Conservation (phyloP, 2,329 filamentous ascomycete genomes). For the Fragosphaeria purpurea region DNA sequence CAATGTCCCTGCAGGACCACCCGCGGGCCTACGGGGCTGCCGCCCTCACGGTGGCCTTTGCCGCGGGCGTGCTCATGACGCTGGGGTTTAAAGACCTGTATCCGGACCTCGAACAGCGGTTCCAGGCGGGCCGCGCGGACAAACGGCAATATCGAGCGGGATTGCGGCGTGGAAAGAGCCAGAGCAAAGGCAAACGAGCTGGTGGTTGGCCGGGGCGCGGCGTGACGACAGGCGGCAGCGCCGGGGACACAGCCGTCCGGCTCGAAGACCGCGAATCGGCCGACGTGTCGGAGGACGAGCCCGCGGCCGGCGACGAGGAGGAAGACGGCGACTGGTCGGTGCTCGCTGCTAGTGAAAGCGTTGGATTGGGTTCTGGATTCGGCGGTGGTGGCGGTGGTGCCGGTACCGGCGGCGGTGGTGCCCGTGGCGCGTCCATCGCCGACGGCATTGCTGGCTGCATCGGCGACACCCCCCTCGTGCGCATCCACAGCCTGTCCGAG, state of each 20-base stretch:
- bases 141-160: slow-evolving; percentile 6
- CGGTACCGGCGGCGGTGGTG: neutral
- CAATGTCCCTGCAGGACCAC: slow-evolving; percentile 52
- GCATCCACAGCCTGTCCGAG: slow-evolving; percentile 73
- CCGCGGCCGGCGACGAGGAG: slow-evolving; percentile 19
- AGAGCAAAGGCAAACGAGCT: neutral
- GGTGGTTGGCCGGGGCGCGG: slow-evolving; percentile 1
- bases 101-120: slow-evolving; percentile 59
- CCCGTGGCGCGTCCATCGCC: slow-evolving; percentile 30
- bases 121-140: slow-evolving; percentile 27
- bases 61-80: slow-evolving; percentile 66
- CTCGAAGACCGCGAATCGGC: slow-evolving; percentile 31
- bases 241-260: slow-evolving; percentile 12
- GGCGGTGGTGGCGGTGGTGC: slow-evolving; percentile 9
- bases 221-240: slow-evolving; percentile 9
- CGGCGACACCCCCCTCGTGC: slow-evolving; percentile 82
- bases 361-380: no score
- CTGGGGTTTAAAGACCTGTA: slow-evolving; percentile 73
- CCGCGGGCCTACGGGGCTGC: slow-evolving; percentile 53
- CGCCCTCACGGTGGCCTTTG: slow-evolving; percentile 61
- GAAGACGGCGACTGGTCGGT: slow-evolving; percentile 14
- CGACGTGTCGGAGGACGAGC: slow-evolving; percentile 47
- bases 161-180: slow-evolving; percentile 4
- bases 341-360: no score
- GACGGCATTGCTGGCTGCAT: slow-evolving; percentile 86